Conservation (phyloP, 2,329 filamentous ascomycete species). For the Fusarium hostae region DNA sequence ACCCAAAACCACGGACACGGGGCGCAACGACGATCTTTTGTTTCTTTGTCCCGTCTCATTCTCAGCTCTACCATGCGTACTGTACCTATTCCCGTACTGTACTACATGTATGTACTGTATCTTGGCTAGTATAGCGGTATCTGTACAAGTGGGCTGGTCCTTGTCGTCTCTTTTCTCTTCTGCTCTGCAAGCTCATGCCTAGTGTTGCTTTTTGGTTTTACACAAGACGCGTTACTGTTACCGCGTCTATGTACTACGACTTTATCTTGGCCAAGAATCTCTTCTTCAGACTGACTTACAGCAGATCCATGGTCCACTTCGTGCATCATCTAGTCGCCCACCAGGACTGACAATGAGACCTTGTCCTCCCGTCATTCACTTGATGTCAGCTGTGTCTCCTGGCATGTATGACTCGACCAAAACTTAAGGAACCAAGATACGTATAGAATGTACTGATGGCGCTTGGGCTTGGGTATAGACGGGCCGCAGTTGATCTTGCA, state of each 20-base stretch:
- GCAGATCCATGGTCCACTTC: conserved; percentile 36
- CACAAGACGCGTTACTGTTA: conserved; percentile 34
- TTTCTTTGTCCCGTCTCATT: conserved; percentile 36
- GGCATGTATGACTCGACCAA: conserved; percentile 28
- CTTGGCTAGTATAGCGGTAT: conserved; percentile 14
- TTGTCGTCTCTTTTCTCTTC: conserved; percentile 46
- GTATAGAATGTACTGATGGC: conserved; percentile 24
- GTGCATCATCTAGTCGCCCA: conserved; percentile 34
- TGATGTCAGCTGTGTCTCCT: conserved; percentile 32
- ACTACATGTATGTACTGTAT: conserved; percentile 6
- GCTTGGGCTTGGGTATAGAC: conserved; percentile 34
- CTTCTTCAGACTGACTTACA: conserved; percentile 32
- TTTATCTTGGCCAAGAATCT: conserved; percentile 7
- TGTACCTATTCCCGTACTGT: conserved; percentile 2
- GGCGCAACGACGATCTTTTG: conserved; percentile 43
- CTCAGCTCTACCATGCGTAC: conserved; percentile 21
- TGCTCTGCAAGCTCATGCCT: conserved; percentile 28
- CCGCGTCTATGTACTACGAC: conserved; percentile 12
- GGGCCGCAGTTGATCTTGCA: conserved; percentile 32
- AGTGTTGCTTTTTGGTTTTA: conserved; percentile 42
- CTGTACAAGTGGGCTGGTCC: not conserved
- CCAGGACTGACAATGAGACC: conserved; percentile 17
- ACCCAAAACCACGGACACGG: conserved; percentile 46
- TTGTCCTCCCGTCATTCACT: conserved; percentile 30
- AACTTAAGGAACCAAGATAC: conserved; percentile 18